Base-by-base conservation (phyloP, 2,329 filamentous ascomycete species). In the Neofusicoccum parvum region DNA sequence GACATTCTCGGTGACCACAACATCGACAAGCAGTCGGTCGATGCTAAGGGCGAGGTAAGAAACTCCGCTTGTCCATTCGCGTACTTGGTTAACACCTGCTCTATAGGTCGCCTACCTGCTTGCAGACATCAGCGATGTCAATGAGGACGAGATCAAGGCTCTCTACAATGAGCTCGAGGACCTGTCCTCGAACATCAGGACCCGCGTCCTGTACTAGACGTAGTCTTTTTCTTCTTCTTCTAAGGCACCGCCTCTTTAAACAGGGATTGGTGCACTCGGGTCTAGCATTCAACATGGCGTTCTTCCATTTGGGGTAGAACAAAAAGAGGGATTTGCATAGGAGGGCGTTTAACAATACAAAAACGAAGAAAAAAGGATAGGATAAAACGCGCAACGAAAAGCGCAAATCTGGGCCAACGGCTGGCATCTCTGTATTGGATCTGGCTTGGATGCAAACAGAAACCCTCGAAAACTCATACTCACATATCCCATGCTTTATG, bases 21-120 rank as follows among this genome's bases (percentile, higher is more conserved):
- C 78, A 94, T 99, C 72, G 94, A 97, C 82, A 98, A 98, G 85
- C 95, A 99, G 81, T 98, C 96, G 83, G 95, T 92, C 59, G 95
- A 98, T 78, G 96, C 91, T 80, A 90, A 90, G 82, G 94, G 93
- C 71, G 94, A 98, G 76, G 90, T 92, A 62, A 65, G 64, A 14
- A 9, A 3, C 12, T n/a, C 32, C 5, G 3, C 11, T 2, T 59
- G 11, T 51, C 1, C 17, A 7, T 10, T 23, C 27, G 17, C 39
- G 62, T 43, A 53, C 41, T 11, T 32, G 4, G n/a, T 43, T 60
- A 60, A 60, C n/a, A 2, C 14, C 1, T 36, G 15, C 12, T 12
- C 37, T 65, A 14, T 71, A 90, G 85, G 86, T 95, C 70, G 95
- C 95, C 20, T 99, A 99, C 77, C 84, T 99, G 68, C 97, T 99